phyloP scores from a whole-genome alignment of 345 rosid genomes.

The Raphanus sativus region DNA sequence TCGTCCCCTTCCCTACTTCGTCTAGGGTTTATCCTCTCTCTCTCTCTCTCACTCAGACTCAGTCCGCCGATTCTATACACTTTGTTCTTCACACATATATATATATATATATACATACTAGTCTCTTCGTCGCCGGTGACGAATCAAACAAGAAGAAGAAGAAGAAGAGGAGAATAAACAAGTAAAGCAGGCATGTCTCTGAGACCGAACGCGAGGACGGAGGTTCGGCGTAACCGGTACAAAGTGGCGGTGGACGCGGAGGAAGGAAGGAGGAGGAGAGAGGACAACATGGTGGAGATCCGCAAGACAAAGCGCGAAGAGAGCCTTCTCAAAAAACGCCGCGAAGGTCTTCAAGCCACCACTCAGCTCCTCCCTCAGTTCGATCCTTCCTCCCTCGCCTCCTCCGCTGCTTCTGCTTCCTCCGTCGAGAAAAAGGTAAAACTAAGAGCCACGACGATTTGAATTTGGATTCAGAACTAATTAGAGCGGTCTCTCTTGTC shows the following conservation, averaged over 20 bases:
- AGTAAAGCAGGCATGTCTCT: slow-evolving; percentile 51
- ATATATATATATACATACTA: neutral
- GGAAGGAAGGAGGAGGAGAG: slow-evolving; percentile 84
- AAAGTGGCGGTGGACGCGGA: slow-evolving; percentile 85
- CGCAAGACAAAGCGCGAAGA: slow-evolving; percentile 82
- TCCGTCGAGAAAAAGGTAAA: slow-evolving; percentile 66
- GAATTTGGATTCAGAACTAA: neutral
- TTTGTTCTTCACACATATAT: neutral
- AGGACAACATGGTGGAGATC: slow-evolving; percentile 95
- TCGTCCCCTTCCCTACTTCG: slow-evolving; percentile 19
- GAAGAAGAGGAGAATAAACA: neutral
- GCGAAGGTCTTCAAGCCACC: slow-evolving; percentile 67
- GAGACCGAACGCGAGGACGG: slow-evolving; percentile 75
- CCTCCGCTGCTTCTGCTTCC: slow-evolving; percentile 45
- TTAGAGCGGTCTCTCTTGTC: neutral
- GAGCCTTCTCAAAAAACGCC: slow-evolving; percentile 83
- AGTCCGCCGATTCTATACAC: slow-evolving; percentile 28
- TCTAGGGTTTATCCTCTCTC: slow-evolving; percentile 30
- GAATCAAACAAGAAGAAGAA: neutral
- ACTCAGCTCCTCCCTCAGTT: slow-evolving; percentile 41
- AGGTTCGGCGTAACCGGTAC: slow-evolving; percentile 70
- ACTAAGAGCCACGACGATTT: neutral
- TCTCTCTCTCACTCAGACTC: neutral
- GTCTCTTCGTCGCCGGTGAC: neutral
- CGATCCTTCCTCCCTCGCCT: slow-evolving; percentile 40